Evolutionary conservation across 345 rosid species (phyloP), one percentile per base, ranked within the genome.

Genomic region (Arabidopsis thaliana): DNA sequence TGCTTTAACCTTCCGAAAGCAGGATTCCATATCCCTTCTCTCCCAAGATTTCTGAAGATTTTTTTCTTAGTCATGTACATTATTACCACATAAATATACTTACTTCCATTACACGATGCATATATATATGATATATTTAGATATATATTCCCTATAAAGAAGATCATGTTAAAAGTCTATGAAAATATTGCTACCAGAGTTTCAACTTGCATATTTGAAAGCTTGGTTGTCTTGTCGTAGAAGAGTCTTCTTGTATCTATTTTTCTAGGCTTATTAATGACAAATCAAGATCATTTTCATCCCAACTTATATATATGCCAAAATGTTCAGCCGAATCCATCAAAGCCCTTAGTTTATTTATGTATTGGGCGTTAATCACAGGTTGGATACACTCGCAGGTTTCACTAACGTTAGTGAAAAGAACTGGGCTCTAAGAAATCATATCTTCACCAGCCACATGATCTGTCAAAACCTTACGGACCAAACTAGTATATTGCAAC

Each of bases 21-120:
- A 62, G 75, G 75, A 76, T 76, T 63, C 75, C 59, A 38, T 69
- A 45, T 69, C 41, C 22, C 75, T 76, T 76, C 71, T 62, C 65
- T 48, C 80, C 65, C 59, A 76, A 46, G 75, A 62, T 55, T 76
- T 53, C 42, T 36, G 16, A 25, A 58, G 60, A 59, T 58, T n/a
- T 73, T 38, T 52, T 28, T 28, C 30, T 28, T 28, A 28, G 30
- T 28, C 30, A 28, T 58, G 37, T 30, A 44, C 50, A 40, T 49
- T 66, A 40, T 49, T 66, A 10, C 3, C 14, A 59, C 46, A 37
- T 38, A 2, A 14, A 3, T 13, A 61, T 23, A 33, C 20, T 30
- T 56, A 42, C 59, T 12, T 40, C 37, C 8, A 46, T 8, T 40
- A 41, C 33, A 61, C 16, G 32, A 41, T 71, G 30, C 30, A 37